Evolutionary conservation across 805 yeast genomes (phyloP).

Genomic region (Wilhelminamyces savonicus): DNA sequence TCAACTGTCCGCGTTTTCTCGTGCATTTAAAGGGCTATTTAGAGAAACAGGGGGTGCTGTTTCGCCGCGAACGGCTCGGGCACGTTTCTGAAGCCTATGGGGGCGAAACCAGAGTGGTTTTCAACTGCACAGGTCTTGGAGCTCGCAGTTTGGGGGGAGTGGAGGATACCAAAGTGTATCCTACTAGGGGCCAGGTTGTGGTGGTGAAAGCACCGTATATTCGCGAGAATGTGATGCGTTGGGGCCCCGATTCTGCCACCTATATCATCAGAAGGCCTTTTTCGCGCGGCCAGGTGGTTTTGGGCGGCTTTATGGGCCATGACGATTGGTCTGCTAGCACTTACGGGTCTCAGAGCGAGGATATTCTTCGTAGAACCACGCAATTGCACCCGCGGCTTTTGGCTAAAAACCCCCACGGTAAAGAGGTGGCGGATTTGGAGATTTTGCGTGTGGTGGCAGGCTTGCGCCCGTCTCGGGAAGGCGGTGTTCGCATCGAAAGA

Average conservation of each 20-base stretch:
- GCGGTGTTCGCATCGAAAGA: slow-evolving; percentile 66
- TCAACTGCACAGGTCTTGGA: slow-evolving; percentile 76
- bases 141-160: slow-evolving; percentile 62
- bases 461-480: slow-evolving; percentile 67
- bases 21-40: slow-evolving; percentile 41
- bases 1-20: slow-evolving; percentile 64
- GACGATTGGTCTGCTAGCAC: slow-evolving; percentile 60
- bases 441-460: slow-evolving; percentile 67
- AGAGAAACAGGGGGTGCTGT: slow-evolving; percentile 42
- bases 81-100: slow-evolving; percentile 53
- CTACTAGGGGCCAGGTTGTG: slow-evolving; percentile 78
- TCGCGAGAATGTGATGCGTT: slow-evolving; percentile 46
- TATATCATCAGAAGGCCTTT: slow-evolving; percentile 69
- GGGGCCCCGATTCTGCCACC: slow-evolving; percentile 58
- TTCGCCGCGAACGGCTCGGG: slow-evolving; percentile 38
- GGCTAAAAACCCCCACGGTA: slow-evolving; percentile 24
- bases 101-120: slow-evolving; percentile 25
- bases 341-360: slow-evolving; percentile 49
- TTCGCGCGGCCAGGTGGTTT: slow-evolving; percentile 57
- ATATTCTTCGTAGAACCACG: slow-evolving; percentile 55
- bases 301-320: slow-evolving; percentile 71
- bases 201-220: slow-evolving; percentile 54
- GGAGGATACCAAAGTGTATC: slow-evolving; percentile 53
- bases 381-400: slow-evolving; percentile 45
- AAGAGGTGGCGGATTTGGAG: slow-evolving; percentile 35